phyloP scores from a whole-genome alignment of 495 filamentous ascomycete genomes.

The Podospora bellae-mahoneyi region DNA sequence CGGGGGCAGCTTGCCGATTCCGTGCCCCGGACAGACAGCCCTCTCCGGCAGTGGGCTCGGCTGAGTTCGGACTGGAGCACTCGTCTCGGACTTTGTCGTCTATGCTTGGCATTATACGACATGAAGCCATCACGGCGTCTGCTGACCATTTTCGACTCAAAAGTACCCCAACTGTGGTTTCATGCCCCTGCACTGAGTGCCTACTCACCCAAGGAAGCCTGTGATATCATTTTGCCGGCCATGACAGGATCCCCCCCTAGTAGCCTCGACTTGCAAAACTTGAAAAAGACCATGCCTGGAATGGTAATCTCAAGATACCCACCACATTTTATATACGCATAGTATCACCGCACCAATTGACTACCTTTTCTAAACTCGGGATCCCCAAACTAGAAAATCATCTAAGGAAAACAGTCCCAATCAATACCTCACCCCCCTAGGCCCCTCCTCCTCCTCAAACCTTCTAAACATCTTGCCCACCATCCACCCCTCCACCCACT shows the following conservation, averaged over 20 bases:
- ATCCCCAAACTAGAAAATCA: not conserved
- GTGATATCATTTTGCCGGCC: too few species aligned
- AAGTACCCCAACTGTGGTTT: too few species aligned
- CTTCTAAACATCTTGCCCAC: conserved; percentile 18
- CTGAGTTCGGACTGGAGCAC: not conserved
- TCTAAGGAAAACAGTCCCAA: not conserved
- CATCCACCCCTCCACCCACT: conserved; percentile 2
- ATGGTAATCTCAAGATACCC: too few species aligned
- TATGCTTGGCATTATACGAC: not conserved
- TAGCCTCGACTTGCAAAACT: too few species aligned
- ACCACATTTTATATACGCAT: too few species aligned
- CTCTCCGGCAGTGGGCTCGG: not conserved
- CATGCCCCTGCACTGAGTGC: too few species aligned
- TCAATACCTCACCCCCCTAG: not conserved
- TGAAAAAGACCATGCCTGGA: too few species aligned
- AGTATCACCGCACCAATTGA: too few species aligned
- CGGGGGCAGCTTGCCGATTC: not conserved
- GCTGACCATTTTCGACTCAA: too few species aligned
- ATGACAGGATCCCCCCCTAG: not conserved
- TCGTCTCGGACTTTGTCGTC: not conserved
- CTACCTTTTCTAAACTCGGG: not conserved
- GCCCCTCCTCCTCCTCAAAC: conserved; percentile 23
- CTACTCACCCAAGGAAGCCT: too few species aligned
- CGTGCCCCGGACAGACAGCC: not conserved
- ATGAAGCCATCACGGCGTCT: not conserved